Conservation (phyloP, 2,329 filamentous ascomycete genomes). For the Neonectria coccinea region DNA sequence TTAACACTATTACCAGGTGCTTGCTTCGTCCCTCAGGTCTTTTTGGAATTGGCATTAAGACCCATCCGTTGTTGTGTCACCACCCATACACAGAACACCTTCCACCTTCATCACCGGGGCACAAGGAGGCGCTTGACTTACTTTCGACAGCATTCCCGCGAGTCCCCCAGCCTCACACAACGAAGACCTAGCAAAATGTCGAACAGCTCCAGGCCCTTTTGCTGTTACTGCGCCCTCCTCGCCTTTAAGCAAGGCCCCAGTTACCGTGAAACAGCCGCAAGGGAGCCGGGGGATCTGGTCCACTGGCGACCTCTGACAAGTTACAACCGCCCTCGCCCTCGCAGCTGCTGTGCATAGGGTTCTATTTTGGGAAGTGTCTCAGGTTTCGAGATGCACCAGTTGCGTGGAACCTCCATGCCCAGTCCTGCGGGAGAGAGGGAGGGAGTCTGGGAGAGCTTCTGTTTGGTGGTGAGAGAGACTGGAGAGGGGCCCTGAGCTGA, state of each 20-base stretch:
- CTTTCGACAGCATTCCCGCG: conserved; percentile 16
- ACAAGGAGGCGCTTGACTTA: conserved; percentile 7
- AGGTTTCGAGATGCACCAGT: conserved; percentile 42
- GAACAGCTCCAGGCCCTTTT: conserved; percentile 11
- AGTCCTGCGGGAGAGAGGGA: conserved; percentile 7
- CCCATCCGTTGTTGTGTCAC: conserved; percentile 28
- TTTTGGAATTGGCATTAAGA: conserved; percentile 12
- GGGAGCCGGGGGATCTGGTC: conserved; percentile 8
- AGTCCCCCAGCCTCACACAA: conserved; percentile 1
- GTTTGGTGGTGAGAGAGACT: conserved; percentile 1
- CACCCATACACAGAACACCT: not conserved
- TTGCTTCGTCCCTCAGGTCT: not conserved
- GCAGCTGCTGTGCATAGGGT: conserved; percentile 20
- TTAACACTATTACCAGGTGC: not conserved
- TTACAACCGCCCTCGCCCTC: conserved; percentile 17
- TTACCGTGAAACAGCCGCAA: conserved; percentile 40
- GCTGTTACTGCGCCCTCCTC: conserved; percentile 8
- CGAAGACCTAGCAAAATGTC: not conserved
- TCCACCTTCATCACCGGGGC: not conserved
- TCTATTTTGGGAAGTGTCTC: conserved; percentile 44
- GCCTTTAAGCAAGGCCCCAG: conserved; percentile 28
- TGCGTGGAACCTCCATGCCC: conserved; percentile 25
- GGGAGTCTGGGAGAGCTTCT: not conserved
- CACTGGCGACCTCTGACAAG: not conserved
- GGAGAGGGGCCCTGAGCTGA: not conserved